Percentiles rank a stretch among this genome's conserved stretches.
These are phyloP conservation scores for Trichoderma sp. DNA, from an alignment of 2,329 filamentous ascomycete genomes.

Conservation along the genomic window DNA sequence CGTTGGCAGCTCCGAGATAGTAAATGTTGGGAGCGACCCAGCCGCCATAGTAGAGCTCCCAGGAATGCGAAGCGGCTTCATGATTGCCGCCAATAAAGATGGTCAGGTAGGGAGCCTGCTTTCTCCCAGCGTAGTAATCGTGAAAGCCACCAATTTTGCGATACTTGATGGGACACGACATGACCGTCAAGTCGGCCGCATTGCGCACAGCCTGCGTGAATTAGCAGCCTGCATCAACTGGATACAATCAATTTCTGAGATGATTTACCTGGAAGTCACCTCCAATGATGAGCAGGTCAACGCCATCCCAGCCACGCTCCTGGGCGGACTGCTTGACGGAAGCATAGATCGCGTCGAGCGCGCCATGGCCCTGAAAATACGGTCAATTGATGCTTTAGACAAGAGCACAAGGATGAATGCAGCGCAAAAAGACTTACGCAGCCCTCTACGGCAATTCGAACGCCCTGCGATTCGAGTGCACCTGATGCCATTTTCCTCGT, in stretches of 20 bases:
- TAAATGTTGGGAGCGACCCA: slow-evolving; percentile 98
- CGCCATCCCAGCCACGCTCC: slow-evolving; percentile 72
- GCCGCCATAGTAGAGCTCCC: slow-evolving; percentile 92
- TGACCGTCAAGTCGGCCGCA: slow-evolving; percentile 80
- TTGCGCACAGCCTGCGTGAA: slow-evolving; percentile 75
- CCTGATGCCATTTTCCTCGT: slow-evolving; percentile 36
- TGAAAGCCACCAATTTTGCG: slow-evolving; percentile 89
- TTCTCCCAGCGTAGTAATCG: slow-evolving; percentile 82
- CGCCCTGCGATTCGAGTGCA: slow-evolving; percentile 45
- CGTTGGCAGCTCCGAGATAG: slow-evolving; percentile 91
- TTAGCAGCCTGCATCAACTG: background rate
- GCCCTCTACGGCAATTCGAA: slow-evolving; percentile 83
- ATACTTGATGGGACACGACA: slow-evolving; percentile 88
- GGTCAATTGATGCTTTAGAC: slow-evolving; percentile 28
- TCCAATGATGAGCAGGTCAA: slow-evolving; percentile 91
- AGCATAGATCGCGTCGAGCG: slow-evolving; percentile 86
- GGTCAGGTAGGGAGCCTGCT: slow-evolving; percentile 81
- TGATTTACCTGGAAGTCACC: slow-evolving; percentile 82
- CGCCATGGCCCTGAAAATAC: slow-evolving; percentile 76
- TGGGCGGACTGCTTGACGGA: slow-evolving; percentile 70
- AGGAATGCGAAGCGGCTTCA: slow-evolving; percentile 86
- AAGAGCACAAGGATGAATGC: background rate
- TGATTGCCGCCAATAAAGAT: slow-evolving; percentile 95
- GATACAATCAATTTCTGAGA: background rate
- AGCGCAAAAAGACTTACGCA: slow-evolving; percentile 61